Evolutionary conservation across 2,329 filamentous ascomycete genomes (phyloP).

Genomic region (Claviceps spartinae): DNA sequence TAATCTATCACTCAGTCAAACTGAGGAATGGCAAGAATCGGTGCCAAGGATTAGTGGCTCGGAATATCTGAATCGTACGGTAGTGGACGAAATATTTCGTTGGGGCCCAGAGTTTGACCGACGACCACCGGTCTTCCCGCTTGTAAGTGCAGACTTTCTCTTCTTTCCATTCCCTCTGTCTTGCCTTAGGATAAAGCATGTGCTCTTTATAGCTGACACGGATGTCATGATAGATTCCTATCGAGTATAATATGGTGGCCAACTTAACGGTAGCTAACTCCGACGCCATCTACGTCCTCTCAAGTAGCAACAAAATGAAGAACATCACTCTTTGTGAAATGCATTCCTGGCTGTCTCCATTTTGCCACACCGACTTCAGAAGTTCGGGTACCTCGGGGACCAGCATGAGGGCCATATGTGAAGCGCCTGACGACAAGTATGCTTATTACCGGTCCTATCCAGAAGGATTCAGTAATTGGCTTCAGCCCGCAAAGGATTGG

Average conservation of each 20-base stretch:
- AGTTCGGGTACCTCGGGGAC: constrained; percentile 45
- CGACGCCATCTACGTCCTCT: constrained; percentile 53
- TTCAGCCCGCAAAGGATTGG: constrained; percentile 33
- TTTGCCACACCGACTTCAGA: constrained; percentile 52
- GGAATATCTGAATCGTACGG: constrained; percentile 40
- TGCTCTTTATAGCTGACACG: neutral
- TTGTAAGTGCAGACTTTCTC: neutral
- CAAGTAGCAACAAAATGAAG: constrained; percentile 25
- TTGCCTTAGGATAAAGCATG: neutral
- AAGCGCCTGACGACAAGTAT: constrained; percentile 37
- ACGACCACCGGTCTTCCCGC: constrained; percentile 33
- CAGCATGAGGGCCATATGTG: constrained; percentile 46
- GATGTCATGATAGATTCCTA: constrained; percentile 31
- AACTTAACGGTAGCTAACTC: constrained; percentile 31
- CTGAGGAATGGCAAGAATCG: constrained; percentile 23
- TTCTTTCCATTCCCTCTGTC: neutral
- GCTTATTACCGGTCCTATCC: constrained; percentile 36
- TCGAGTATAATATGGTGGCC: constrained; percentile 51
- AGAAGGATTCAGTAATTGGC: constrained; percentile 15
- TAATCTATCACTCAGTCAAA: constrained; percentile 19
- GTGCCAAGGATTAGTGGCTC: constrained; percentile 18
- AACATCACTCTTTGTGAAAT: constrained; percentile 57
- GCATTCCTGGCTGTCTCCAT: constrained; percentile 46
- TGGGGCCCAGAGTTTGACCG: constrained; percentile 44
- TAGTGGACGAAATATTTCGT: constrained; percentile 55